phyloP scores from a whole-genome alignment of 176 grass and related monocot genomes.

The Carex myosuroides region DNA sequence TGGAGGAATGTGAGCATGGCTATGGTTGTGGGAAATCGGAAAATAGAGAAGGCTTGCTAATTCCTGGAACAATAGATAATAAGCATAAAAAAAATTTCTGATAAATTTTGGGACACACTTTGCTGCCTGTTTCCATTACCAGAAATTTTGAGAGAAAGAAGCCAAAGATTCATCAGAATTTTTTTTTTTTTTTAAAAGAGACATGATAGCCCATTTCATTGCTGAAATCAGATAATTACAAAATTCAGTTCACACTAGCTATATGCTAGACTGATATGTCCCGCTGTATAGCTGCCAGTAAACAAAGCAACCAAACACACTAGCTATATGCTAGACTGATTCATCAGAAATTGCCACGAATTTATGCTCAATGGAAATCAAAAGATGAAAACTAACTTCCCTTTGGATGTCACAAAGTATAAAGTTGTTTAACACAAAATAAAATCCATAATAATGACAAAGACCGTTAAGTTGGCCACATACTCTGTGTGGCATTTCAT shows the following conservation, averaged over 20 bases:
- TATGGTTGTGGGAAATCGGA: not conserved
- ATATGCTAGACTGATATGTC: no score
- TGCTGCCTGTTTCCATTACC: not conserved
- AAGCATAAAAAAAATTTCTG: not conserved
- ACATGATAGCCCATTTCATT: no score
- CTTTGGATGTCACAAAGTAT: not conserved
- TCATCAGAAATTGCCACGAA: not conserved
- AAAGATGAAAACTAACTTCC: not conserved
- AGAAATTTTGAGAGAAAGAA: not conserved
- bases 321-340: no score
- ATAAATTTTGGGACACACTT: not conserved
- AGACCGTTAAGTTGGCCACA: not conserved
- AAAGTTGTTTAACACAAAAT: not conserved
- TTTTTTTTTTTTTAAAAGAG: no score
- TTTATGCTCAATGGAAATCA: not conserved
- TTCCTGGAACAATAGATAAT: conserved; percentile 4
- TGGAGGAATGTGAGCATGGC: not conserved
- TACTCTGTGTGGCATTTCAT: not conserved
- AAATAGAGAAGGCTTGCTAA: not conserved
- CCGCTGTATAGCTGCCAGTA: no score
- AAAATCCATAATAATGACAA: not conserved
- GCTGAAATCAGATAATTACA: no score
- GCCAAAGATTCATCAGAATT: not conserved
- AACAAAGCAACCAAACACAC: no score
- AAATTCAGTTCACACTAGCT: no score